phyloP scores from a whole-genome alignment of 108 stramenopile genomes.

The Fragilaria crotonensis region DNA sequence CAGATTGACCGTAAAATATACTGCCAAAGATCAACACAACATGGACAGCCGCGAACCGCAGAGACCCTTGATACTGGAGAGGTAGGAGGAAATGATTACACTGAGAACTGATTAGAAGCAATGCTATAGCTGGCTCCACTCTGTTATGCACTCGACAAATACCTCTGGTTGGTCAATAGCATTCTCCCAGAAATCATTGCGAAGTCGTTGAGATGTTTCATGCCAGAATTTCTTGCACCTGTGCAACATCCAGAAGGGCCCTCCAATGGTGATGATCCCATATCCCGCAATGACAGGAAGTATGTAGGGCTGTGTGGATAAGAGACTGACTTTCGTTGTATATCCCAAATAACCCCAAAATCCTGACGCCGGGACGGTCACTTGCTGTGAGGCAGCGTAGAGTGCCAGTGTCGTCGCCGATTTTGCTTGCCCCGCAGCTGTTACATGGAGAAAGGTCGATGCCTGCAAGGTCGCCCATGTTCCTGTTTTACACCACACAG shows the following conservation, averaged over 20 bases:
- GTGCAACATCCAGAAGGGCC: slow-evolving; percentile 45
- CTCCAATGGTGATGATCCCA: slow-evolving; percentile 56
- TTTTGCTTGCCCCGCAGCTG: slow-evolving; percentile 67
- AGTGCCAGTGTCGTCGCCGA: slow-evolving; percentile 59
- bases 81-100: too few species aligned
- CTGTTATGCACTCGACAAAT: slow-evolving; percentile 60
- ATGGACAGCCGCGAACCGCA: too few species aligned
- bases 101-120: too few species aligned
- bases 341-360: slow-evolving; percentile 71
- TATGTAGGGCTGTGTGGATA: slow-evolving; percentile 47
- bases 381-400: slow-evolving; percentile 42
- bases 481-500: slow-evolving; percentile 70
- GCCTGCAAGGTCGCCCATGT: slow-evolving; percentile 55
- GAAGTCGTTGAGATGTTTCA: slow-evolving; percentile 38
- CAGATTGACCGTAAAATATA: too few species aligned
- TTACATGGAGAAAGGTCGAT: slow-evolving; percentile 32
- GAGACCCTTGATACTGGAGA: too few species aligned
- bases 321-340: slow-evolving; percentile 54
- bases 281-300: slow-evolving; percentile 67
- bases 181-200: slow-evolving; percentile 57
- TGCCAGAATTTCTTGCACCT: slow-evolving; percentile 50
- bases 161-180: slow-evolving; percentile 49
- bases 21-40: too few species aligned
- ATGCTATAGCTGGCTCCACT: slow-evolving; percentile 45
- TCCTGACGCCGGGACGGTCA: slow-evolving; percentile 67